A percentile compares a stretch with the other conserved stretches of the same genome.
phyloP scores from a whole-genome alignment of 1,284 basidiomycete species.

The Wallemia ichthyophaga region DNA sequence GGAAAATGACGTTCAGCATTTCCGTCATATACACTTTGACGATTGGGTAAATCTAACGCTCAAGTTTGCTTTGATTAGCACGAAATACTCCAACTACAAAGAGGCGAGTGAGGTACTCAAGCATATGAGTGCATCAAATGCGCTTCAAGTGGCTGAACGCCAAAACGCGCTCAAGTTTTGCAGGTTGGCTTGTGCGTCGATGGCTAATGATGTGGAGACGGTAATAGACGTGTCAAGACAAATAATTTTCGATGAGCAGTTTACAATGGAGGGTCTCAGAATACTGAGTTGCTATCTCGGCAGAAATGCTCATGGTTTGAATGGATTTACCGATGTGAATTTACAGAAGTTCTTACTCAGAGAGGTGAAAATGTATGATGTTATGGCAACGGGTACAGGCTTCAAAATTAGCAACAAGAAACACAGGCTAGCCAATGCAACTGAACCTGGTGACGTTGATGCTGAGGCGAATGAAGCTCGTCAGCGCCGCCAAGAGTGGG shows the following conservation, averaged over 20 bases:
- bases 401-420: constrained; percentile 1
- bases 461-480: background rate
- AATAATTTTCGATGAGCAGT: constrained; percentile 34
- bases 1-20: constrained; percentile 24
- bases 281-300: constrained; percentile 38
- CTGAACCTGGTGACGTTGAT: background rate
- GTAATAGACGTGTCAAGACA: constrained; percentile 43
- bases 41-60: constrained; percentile 62
- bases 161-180: constrained; percentile 18
- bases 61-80: constrained; percentile 5
- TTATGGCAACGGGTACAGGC: constrained; percentile 5
- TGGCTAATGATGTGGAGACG: constrained; percentile 10
- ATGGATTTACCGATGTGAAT: constrained; percentile 39
- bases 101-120: constrained; percentile 33
- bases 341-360: constrained; percentile 51
- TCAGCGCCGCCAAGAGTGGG: background rate
- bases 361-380: constrained; percentile 35
- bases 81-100: background rate
- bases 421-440: constrained; percentile 3
- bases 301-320: constrained; percentile 31
- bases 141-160: constrained; percentile 31
- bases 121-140: constrained; percentile 44
- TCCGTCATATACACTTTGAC: constrained; percentile 53
- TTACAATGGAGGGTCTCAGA: constrained; percentile 50
- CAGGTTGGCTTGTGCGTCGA: constrained; percentile 27